phyloP scores from a whole-genome alignment of 1,284 basidiomycete species.

The Sutorius eximius region DNA sequence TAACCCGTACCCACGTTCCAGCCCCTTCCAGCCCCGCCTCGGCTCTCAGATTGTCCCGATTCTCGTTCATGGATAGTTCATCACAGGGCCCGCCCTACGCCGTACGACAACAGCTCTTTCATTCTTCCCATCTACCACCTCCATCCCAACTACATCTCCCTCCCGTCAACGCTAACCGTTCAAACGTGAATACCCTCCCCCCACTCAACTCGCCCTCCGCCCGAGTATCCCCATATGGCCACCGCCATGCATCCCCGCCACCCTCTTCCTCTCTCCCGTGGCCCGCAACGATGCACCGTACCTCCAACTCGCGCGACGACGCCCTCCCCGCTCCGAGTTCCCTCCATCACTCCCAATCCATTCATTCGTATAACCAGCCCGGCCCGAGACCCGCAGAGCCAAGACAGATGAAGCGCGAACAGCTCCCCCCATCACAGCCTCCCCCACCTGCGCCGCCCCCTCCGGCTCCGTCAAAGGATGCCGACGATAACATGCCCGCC shows the following conservation, averaged over 20 bases:
- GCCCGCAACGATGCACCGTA: constrained; percentile 30
- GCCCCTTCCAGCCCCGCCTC: constrained; percentile 5
- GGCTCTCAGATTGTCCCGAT: constrained; percentile 3
- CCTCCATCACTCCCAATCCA: constrained; percentile 19
- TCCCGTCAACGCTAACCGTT: constrained; percentile 35
- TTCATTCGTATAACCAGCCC: constrained; percentile 24
- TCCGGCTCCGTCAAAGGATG: constrained; percentile 23
- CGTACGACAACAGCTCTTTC: constrained; percentile 35
- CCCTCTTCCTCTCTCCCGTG: constrained; percentile 25
- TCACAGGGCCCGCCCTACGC: constrained; percentile 28
- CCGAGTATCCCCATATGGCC: constrained; percentile 24
- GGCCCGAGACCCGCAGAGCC: constrained; percentile 16
- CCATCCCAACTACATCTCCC: constrained; percentile 47
- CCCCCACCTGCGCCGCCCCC: constrained; percentile 20
- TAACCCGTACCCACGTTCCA: neutral
- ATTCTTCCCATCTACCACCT: constrained; percentile 45
- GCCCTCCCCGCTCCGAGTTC: constrained; percentile 18
- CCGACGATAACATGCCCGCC: constrained; percentile 66
- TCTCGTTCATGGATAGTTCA: constrained; percentile 17
- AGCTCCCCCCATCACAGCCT: constrained; percentile 22
- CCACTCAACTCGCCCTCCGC: constrained; percentile 34
- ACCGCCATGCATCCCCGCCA: constrained; percentile 30
- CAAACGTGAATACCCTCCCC: constrained; percentile 40
- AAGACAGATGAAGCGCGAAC: constrained; percentile 34
- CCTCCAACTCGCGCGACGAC: constrained; percentile 42